Evolutionary conservation across 352 stramenopile genomes (phyloP).

Genomic region (Globisporangium spinosum): DNA sequence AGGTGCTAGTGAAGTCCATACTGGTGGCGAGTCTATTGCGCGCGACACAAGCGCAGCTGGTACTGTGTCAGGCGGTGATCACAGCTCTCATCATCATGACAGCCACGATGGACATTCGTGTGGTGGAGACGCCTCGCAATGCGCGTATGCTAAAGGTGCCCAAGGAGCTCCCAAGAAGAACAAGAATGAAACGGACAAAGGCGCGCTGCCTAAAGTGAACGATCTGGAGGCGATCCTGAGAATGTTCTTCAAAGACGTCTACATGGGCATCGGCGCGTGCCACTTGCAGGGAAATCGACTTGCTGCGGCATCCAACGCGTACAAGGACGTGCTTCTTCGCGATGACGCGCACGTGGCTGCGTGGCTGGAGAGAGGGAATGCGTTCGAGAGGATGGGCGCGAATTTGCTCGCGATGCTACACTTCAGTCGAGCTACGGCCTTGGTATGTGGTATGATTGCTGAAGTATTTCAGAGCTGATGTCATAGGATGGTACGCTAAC

Average conservation of each 20-base stretch:
- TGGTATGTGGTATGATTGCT: slow-evolving; percentile 26
- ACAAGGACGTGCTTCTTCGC: slow-evolving; percentile 62
- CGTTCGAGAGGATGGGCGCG: slow-evolving; percentile 53
- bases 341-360: slow-evolving; percentile 41
- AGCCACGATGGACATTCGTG: slow-evolving; percentile 16
- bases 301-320: slow-evolving; percentile 49
- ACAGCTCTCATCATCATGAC: not conserved
- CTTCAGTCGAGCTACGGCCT: slow-evolving; percentile 44
- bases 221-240: slow-evolving; percentile 51
- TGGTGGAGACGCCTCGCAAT: slow-evolving; percentile 2
- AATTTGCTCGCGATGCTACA: slow-evolving; percentile 64
- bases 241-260: slow-evolving; percentile 73
- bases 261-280: slow-evolving; percentile 48
- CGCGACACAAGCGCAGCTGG: not conserved
- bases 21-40: not conserved
- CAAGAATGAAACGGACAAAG: slow-evolving; percentile 1
- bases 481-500: not conserved
- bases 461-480: not conserved
- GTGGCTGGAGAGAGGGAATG: slow-evolving; percentile 49
- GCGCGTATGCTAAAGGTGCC: slow-evolving; percentile 8
- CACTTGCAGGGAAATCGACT: slow-evolving; percentile 26
- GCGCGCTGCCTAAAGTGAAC: slow-evolving; percentile 34
- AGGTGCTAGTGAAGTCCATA: not conserved
- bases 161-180: not conserved
- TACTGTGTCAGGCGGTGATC: no score